A percentile compares a stretch with the other conserved stretches of the same genome.
These are phyloP conservation scores for Tritrichomonas musculus DNA, from an alignment of 208 protist genomes.

Conservation along the genomic window DNA sequence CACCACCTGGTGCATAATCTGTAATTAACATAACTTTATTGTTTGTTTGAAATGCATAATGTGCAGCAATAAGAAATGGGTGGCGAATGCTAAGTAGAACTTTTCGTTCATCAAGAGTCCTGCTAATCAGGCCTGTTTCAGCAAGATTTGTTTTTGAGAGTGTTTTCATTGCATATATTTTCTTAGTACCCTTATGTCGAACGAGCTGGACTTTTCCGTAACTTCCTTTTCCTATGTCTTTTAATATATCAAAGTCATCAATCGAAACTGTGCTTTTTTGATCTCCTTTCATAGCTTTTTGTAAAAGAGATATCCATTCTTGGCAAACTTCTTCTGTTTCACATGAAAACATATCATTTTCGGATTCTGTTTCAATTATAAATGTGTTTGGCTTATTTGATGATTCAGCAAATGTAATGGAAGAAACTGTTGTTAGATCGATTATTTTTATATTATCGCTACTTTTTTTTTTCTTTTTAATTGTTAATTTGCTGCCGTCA, in stretches of 20 bases:
- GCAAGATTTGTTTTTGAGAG: not conserved
- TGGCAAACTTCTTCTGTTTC: too few relatives aligned
- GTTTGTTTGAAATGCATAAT: constrained; percentile 54
- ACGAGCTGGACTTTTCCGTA: constrained; percentile 61
- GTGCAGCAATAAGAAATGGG: not conserved
- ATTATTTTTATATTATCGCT: too few relatives aligned
- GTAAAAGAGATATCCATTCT: too few relatives aligned
- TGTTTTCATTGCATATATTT: constrained; percentile 63
- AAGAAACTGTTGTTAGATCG: too few relatives aligned
- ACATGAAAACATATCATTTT: too few relatives aligned
- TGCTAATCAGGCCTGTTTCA: not conserved
- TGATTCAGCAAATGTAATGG: too few relatives aligned
- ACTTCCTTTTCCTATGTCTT: constrained; percentile 60
- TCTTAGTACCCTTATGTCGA: constrained; percentile 50
- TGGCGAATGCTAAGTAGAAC: not conserved
- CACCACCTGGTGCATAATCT: constrained; percentile 59
- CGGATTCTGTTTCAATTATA: too few relatives aligned
- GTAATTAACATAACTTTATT: constrained; percentile 59
- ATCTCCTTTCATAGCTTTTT: not conserved
- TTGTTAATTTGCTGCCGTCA: too few relatives aligned
- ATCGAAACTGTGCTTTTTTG: too few relatives aligned
- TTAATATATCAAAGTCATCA: constrained; percentile 62
- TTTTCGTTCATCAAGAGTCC: not conserved
- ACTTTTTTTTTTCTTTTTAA: too few relatives aligned
- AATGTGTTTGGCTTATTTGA: too few relatives aligned